Evolutionary conservation across 371 early-diverging fungal genomes (phyloP), one percentile per base, ranked within the genome.

Genomic region (Apophysomyces ossiformis): DNA sequence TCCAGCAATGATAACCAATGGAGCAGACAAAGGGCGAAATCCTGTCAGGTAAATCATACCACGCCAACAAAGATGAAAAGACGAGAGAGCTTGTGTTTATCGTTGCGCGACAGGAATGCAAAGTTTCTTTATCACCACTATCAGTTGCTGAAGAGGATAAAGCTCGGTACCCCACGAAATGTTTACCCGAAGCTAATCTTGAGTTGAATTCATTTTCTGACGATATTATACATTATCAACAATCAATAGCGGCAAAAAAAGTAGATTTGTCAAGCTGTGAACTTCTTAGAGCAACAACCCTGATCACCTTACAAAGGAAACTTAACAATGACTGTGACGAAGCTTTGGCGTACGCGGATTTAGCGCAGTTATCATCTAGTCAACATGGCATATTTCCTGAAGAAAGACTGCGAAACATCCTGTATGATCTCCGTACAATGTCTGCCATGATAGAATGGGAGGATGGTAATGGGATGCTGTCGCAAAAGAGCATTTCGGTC

Each of bases 361-460:
- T 61, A 26, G 63, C 63, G 16, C 64, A 65, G 18, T 43, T 63
- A 9, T 61, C 65, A 21, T 57, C 8, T 21, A 61, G 54, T 15
- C 37, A 35, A 58, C 57, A 21, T 59, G 39, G 6, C 26, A 44
- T 15, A 32, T 74, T 71, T 70, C 79, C 79, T 21, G 69, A 64
- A 15, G 73, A 80, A 11, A 47, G 63, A 9, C 58, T 83, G 3
- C 58, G 60, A 12, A 63, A 39, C 13, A 75, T 81, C 41, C 57
- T 72, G 37, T 54, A 68, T 9, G 78, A 81, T 37, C 56, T 81
- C 0, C 67, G 62, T n/a, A 77, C 77, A 66, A 79, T 84, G 84
- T 60, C 77, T 38, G 76, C 76, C 58, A 81, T 84, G 81, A 77
- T 84, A 0, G 73, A 71, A 15, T 78, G 77, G 81, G 69, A 69